Evolutionary conservation across 148 eudicot genomes (phyloP), one percentile per base, ranked within the genome.

Genomic region (Diospyros lotus): DNA sequence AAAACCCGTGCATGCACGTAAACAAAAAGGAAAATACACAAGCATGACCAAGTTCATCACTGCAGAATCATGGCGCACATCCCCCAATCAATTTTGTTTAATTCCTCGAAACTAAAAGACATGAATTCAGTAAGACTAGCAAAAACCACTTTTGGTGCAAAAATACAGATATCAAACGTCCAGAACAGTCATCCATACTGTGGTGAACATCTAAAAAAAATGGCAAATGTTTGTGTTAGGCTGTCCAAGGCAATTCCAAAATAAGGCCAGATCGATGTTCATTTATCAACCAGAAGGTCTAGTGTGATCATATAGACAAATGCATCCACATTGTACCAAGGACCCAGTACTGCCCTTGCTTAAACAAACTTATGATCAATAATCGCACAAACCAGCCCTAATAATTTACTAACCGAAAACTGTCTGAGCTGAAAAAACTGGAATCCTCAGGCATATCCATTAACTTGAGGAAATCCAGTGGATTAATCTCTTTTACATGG

Each of bases 391-490:
- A 78, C 38, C 13, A 12, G 65, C 12, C 68, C 40, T 17, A 6
- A 39, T 11, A 12, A 72, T 44, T 69, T 42, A 76, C 89, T 48
- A 76, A 93, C 98, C 96, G 87, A 86, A 90, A 90, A 62, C 66
- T 73, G 68, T 95, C 89, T 7, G 91, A 86, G 69, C 83, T 75
- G 77, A 89, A 95, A 75, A 79, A 79, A 68, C 89, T 73, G 7
- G 94, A 88, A 81, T 92, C 96, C 66, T 89, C 91, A 44, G 93
- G 88, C 85, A 89, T 79, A 77, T 84, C 87, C 91, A 92, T 88
- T 73, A 92, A 74, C 78, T 80, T 69, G 28, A 90, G 80, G 73
- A 95, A 95, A 80, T 92, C 89, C 10, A 92, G 76, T 58, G 89
- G 83, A 68, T 72, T 77, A 18, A 94, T 86, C 76, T 85, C 92